A percentile compares a stretch with the other conserved stretches of the same genome.
Conservation (phyloP, 202 grass and related monocot genomes). For the Digitaria exilis region DNA sequence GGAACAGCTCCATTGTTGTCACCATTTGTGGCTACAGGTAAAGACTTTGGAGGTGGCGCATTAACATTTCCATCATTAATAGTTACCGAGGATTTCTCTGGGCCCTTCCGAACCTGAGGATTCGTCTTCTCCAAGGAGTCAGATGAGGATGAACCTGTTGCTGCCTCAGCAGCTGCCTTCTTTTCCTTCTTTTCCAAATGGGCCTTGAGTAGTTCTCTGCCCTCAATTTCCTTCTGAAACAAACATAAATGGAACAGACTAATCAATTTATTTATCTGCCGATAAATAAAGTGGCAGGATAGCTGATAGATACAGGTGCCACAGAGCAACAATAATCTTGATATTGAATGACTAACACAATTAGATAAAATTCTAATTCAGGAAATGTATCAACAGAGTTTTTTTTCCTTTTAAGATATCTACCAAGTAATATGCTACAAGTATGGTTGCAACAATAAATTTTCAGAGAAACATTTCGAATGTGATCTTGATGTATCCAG, state of each 20-base stretch:
- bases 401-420: conserved; percentile 15
- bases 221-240: conserved; percentile 67
- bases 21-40: conserved; percentile 25
- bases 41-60: conserved; percentile 24
- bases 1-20: conserved; percentile 20
- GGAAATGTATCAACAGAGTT: conserved; percentile 11
- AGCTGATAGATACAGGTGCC: not conserved
- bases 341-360: conserved; percentile 5
- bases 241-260: conserved; percentile 41
- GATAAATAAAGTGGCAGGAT: conserved; percentile 25
- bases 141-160: conserved; percentile 44
- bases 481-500: not conserved
- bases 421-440: conserved; percentile 13
- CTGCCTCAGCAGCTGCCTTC: conserved; percentile 54
- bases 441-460: not conserved
- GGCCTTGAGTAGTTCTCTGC: conserved; percentile 56
- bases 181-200: conserved; percentile 69
- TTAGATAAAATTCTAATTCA: conserved; percentile 21
- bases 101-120: conserved; percentile 29
- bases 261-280: conserved; percentile 28
- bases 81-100: conserved; percentile 35
- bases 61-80: conserved; percentile 28
- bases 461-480: conserved; percentile 22
- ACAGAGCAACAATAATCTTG: conserved; percentile 19
- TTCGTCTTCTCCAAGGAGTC: conserved; percentile 57